Evolutionary conservation across 176 grass and related monocot genomes (phyloP), one percentile per base, ranked within the genome.

Genomic region (Calamus simplicifolius): DNA sequence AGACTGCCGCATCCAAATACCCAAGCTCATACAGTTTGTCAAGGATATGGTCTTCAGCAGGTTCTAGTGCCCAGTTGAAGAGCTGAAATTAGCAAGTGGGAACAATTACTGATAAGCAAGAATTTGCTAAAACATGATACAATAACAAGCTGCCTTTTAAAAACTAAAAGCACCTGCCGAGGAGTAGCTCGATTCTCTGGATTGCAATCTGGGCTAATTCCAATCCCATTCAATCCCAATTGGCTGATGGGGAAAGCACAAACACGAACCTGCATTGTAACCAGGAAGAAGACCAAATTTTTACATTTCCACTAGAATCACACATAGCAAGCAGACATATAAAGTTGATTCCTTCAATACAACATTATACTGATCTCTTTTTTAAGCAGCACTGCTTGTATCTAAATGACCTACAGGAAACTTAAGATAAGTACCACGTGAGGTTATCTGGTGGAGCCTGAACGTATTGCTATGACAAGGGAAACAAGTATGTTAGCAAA

Each of bases 51-150:
- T 96, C 86, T 62, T 82, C 83, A n/a, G 92, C 92, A 38, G 92
- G 92, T 65, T 96, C 92, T 63, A 96, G 70, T 63, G 92, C 92
- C 92, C 86, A 96, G 67, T 82, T 96, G 70, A 96, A 96, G n/a
- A 96, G 76, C 92, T 96, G 75, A n/a, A 77, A 71, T 72, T 52
- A 48, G 30, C 43, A 69, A 19, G 49, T 49, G 29, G 16, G 21
- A 38, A 69, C 15, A 76, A 48, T 38, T 60, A 60, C 6, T 13
- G 12, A 13, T 13, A 43, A 2, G 35, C 8, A 43, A 43, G 35
- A 12, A 43, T 43, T 13, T 43, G 8, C 35, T 43, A 43, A 35
- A 43, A 43, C 35, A 43, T 1, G 35, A 43, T 6, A 43, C 1
- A 3, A 3, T 13, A 43, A 43, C 35, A 43, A 10, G 35, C 35